A percentile compares a stretch with the other conserved stretches of the same genome.
Evolutionary conservation across 345 rosid species (phyloP).

Genomic region (Gossypium herbaceum): DNA sequence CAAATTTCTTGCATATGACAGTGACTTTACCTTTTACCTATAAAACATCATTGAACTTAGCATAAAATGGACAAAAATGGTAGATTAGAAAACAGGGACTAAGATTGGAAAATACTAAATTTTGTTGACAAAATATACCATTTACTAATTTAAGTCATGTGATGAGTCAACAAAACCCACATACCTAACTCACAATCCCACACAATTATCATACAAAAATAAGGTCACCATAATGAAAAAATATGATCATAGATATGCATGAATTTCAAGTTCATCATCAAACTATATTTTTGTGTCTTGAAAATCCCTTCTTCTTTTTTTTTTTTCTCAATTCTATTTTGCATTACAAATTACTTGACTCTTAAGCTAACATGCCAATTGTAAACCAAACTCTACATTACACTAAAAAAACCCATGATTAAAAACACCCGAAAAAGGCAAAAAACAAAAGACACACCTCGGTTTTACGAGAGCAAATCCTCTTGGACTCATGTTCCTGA

Average conservation of each 20-base stretch:
- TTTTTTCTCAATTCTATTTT: conserved; percentile 20
- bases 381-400: conserved; percentile 33
- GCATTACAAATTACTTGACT: conserved; percentile 15
- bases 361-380: conserved; percentile 18
- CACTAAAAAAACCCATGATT: conserved; percentile 15
- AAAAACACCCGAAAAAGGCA: conserved; percentile 11
- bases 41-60: neutral
- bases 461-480: conserved; percentile 14
- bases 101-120: neutral
- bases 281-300: conserved; percentile 1
- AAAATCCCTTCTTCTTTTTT: conserved; percentile 4
- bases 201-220: neutral
- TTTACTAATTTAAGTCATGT: neutral
- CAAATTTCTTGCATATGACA: neutral
- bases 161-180: neutral
- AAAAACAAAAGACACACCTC: neutral
- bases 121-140: neutral
- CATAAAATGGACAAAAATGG: neutral
- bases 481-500: conserved; percentile 30
- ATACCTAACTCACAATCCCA: too few species aligned
- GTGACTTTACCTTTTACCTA: neutral
- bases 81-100: neutral
- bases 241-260: neutral
- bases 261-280: neutral
- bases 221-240: neutral